phyloP scores from a whole-genome alignment of 768 basidiomycete species.

The Boletus rufocinnamomeus region DNA sequence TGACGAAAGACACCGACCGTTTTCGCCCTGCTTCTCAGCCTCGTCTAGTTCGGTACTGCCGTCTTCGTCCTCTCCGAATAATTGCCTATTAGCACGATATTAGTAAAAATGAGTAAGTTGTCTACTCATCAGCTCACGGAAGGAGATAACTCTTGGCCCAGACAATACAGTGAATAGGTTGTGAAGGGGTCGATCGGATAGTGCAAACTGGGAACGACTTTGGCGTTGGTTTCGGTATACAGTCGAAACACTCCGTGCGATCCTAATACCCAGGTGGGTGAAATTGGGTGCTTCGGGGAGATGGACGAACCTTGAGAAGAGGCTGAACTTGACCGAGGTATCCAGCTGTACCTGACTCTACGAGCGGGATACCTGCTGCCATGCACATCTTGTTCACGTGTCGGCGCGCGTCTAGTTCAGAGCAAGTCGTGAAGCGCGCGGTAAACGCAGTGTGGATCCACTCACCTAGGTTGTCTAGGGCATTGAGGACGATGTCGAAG shows the following conservation, averaged over 20 bases:
- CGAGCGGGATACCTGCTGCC: constrained; percentile 84
- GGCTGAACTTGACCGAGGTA: constrained; percentile 98
- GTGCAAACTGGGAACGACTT: constrained; percentile 98
- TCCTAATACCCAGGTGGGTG: constrained; percentile 50
- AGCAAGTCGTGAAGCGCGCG: not conserved
- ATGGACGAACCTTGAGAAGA: constrained; percentile 66
- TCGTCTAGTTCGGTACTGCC: constrained; percentile 83
- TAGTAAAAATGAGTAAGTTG: not conserved
- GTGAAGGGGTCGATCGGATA: constrained; percentile 93
- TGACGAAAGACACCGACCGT: constrained; percentile 53
- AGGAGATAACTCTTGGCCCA: constrained; percentile 98
- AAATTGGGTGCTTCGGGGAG: not conserved
- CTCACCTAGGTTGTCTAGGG: constrained; percentile 92
- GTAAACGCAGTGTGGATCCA: constrained; percentile 4
- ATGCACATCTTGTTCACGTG: constrained; percentile 99
- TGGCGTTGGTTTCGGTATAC: constrained; percentile 88
- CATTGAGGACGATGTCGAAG: constrained; percentile 94
- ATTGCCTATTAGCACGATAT: constrained; percentile 54
- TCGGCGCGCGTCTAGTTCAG: constrained; percentile 76
- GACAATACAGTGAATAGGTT: constrained; percentile 98
- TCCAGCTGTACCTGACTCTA: constrained; percentile 96
- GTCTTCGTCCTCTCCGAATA: constrained; percentile 93
- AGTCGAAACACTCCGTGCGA: constrained; percentile 93
- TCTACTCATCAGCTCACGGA: constrained; percentile 54
- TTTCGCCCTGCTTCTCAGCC: constrained; percentile 91